Base-by-base conservation (phyloP, 768 basidiomycete genomes). In the Suillus tomentosus region DNA sequence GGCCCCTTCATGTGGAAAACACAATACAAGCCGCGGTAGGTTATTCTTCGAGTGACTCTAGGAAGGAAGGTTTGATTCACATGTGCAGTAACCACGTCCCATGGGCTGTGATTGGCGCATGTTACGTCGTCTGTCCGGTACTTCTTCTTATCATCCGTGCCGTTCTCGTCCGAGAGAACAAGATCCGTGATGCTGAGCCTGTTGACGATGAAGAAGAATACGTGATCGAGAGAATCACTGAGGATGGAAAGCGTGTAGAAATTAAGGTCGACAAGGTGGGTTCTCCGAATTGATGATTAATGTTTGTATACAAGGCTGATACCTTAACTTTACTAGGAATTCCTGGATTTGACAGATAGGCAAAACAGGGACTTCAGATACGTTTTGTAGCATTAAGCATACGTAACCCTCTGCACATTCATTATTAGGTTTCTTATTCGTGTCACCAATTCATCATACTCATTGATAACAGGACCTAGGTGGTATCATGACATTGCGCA, bases 281-380 rank as follows among this genome's bases (percentile, higher is more conserved):
- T 66, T 31, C 27, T 31, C 17, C 40, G 40, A 42, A 19, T 42
- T 1, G 10, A 42, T 19, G 1, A 1, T 19, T n/a, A 10, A 6
- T 0, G 17, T 60, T 58, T 19, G 22, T 17, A 14, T 19, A 42
- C 36, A 17, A 14, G 2, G 14, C 36, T 58, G 14, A 55, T 27
- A 19, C 15, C 24, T 34, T 58, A 15, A 2, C 15, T 39, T 14
- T 42, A 15, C 45, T 60, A 91, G 87, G 88, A 85, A 80, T 88
- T 85, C 71, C 72, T 90, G 76, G 90, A 92, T 70, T 75, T 91
- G 68, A 92, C 90, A 1, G 90, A 92, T 70, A 79, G 75, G 37
- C 86, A 91, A 72, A 91, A 91, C 68, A 80, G 84, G 11, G 87
- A 90, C 61, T 91, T 88, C 75, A 80, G 90, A 77, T 91, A 91